Base-by-base conservation (phyloP, 1,284 basidiomycete species). In the Mycosarcoma maydis region DNA sequence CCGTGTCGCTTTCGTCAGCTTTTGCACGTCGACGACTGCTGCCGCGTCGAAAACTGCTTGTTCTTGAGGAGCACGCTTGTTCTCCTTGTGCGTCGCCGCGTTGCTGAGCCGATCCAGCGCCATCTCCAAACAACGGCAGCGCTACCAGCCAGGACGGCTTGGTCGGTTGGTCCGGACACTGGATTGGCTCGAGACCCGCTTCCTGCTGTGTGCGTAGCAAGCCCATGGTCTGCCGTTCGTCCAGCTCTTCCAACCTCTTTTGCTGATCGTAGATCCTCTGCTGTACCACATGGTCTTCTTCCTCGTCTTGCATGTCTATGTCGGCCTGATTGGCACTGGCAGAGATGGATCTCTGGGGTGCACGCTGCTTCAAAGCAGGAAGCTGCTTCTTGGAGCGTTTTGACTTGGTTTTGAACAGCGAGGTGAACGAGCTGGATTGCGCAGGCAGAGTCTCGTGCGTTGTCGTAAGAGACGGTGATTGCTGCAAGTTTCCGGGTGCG, bases 131-230 rank as follows among this genome's bases (percentile, higher is more conserved):
- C 4, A 62, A 47, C 8, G 65, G 65, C 41, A 68, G 26, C 17
- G 52, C 66, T 0, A 62, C 59, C 11, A 54, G 40, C 50, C 47
- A 42, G 13, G 51, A 50, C 13, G 59, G 39, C 30, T 57, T 57
- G 8, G 45, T 39, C 2, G 52, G 57, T 6, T 41, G 44, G 3
- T 36, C 17, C 10, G 51, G 57, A 1, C 47, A 56, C 14, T 48
- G 27, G 4, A 59, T 37, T 9, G 59, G 58, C 26, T 69, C 66
- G 34, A 69, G 50, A 6, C 66, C 59, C 0, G 55, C 59, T 27
- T 69, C 66, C 34, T 69, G 50, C 44, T 62, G 59, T 8, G 59
- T 69, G 14, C 59, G 50, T 6, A 64, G 44, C 22, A 72, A 44
- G 0, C 64, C 69, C 1, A 54, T 24, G 9, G 48, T 67, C 46